Evolutionary conservation across 192 early-diverging fungal species (phyloP), one percentile per base, ranked within the genome.

Genomic region (Thamnidium elegans): DNA sequence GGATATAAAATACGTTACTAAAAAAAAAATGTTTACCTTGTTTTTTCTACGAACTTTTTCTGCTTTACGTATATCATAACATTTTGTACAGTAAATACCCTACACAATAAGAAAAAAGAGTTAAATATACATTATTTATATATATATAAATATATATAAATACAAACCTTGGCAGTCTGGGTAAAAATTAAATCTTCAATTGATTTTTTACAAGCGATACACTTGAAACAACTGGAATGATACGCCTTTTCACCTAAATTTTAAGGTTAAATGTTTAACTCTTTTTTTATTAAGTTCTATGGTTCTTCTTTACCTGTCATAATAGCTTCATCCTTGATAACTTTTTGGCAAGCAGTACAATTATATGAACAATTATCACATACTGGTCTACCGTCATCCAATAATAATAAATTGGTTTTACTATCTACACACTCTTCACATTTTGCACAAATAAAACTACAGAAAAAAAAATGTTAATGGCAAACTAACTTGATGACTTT

Each of bases 281-380:
- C 26, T 55, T 11, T 43, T 3, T 23, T 15, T 34, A 26, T 14
- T 48, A 23, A 44, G 4, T 23, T 20, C 3, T 23, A 14, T 13
- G 11, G 14, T 42, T 11, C 42, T 32, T 62, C 21, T 65, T 71
- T 70, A 85, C 83, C 90, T 48, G 89, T 92, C 72, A 92, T 88
- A 50, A 92, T 89, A 19, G 90, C 90, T 73, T 92, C 90, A 64
- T 92, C 88, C 4, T 82, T 79, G 45, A 90, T 92, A 21, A 86
- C 78, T 69, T 84, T 79, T 52, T 83, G 87, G 70, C 90, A 92
- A 52, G 84, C 75, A 36, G 79, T 79, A 75, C 90, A 92, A 69
- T 74, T 84, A 56, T 92, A 92, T 17, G 90, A 92, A 71, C 90
- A 92, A 55, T 90, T 83, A 65, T 90, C 87, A 58, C 90, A 92